These are phyloP conservation scores for Forsythia viridissima DNA, from an alignment of 257 asterid species.

Conservation along the genomic window DNA sequence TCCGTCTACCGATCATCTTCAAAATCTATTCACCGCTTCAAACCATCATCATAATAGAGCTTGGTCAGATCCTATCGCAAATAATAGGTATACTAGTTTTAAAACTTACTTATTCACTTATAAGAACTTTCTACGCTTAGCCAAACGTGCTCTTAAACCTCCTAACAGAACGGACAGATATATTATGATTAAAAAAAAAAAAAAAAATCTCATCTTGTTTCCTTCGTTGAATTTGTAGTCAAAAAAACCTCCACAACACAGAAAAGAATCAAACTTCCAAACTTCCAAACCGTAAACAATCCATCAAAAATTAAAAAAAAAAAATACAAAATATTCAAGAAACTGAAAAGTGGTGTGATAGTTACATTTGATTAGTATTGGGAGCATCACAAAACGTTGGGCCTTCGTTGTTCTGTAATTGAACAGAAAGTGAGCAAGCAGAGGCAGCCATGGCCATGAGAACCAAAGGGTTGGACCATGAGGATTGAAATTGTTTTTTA, in stretches of 20 bases:
- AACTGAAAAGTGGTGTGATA: neutral
- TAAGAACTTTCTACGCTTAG: too few species aligned
- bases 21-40: too few species aligned
- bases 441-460: constrained; percentile 69
- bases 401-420: constrained; percentile 29
- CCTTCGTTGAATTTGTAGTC: neutral
- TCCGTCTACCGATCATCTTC: too few species aligned
- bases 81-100: too few species aligned
- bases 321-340: neutral
- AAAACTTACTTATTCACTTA: too few species aligned
- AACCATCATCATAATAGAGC: too few species aligned
- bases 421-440: constrained; percentile 56
- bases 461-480: constrained; percentile 46
- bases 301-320: neutral
- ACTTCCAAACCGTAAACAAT: neutral
- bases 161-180: too few species aligned
- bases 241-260: neutral
- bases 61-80: too few species aligned
- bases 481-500: constrained; percentile 25
- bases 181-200: too few species aligned
- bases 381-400: constrained; percentile 65
- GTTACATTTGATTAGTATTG: constrained; percentile 51
- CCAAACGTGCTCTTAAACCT: too few species aligned
- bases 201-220: neutral
- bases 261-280: neutral